These are phyloP conservation scores for Nakazawaea siamensis DNA, from an alignment of 805 yeast species.

Conservation along the genomic window DNA sequence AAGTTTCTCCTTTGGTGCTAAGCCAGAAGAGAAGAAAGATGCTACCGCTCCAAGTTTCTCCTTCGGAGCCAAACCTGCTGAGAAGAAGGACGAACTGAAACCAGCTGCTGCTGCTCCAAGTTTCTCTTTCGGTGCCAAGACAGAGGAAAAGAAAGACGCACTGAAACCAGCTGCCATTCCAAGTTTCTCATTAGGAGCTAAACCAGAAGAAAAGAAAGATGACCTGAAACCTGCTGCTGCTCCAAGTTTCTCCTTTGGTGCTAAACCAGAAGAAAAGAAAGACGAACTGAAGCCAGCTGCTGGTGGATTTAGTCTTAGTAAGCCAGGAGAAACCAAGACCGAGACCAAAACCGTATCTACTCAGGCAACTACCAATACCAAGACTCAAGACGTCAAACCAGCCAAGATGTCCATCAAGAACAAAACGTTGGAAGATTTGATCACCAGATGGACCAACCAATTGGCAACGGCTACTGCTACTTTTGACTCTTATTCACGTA, in stretches of 20 bases:
- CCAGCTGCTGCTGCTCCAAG: conserved; percentile 10
- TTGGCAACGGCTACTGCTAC: conserved; percentile 63
- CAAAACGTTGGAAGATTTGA: conserved; percentile 86
- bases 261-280: conserved; percentile 8
- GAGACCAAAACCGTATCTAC: conserved; percentile 10
- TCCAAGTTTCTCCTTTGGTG: conserved; percentile 9
- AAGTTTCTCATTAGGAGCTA: conserved; percentile 13
- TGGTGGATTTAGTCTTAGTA: conserved; percentile 14
- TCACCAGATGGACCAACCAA: conserved; percentile 89
- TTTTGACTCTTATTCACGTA: conserved; percentile 66
- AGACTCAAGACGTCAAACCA: conserved; percentile 51
- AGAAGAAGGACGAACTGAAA: conserved; percentile 10
- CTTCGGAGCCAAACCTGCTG: conserved; percentile 9
- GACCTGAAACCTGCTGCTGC: conserved; percentile 5
- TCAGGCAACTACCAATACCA: conserved; percentile 11
- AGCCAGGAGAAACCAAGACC: conserved; percentile 10
- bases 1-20: conserved; percentile 12
- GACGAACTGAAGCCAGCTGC: conserved; percentile 10
- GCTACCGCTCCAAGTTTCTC: conserved; percentile 5
- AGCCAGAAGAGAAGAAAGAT: conserved; percentile 10
- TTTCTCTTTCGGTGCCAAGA: conserved; percentile 11
- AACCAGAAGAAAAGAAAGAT: conserved; percentile 10
- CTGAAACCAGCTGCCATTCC: conserved; percentile 10
- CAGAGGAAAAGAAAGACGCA: conserved; percentile 6
- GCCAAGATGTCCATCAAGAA: conserved; percentile 75